phyloP scores from a whole-genome alignment of 2,329 filamentous ascomycete species.

The Lachnellula occidentalis region DNA sequence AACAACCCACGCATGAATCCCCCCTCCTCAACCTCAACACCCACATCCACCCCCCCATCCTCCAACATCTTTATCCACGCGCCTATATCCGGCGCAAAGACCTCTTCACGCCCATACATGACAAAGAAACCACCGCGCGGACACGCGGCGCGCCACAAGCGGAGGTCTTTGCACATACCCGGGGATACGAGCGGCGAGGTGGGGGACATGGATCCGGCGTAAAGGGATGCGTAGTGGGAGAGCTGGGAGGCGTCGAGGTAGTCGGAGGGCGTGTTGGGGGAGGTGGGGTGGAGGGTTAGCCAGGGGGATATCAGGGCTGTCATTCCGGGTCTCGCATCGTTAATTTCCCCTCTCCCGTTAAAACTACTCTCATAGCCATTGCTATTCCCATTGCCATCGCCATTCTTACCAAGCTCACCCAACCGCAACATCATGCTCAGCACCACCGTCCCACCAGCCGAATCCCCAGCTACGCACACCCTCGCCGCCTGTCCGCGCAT shows the following conservation, averaged over 20 bases:
- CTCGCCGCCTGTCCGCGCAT: constrained; percentile 46
- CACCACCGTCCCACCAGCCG: constrained; percentile 69
- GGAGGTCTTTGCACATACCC: constrained; percentile 59
- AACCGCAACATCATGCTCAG: constrained; percentile 56
- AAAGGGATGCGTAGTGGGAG: constrained; percentile 65
- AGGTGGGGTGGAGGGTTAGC: constrained; percentile 62
- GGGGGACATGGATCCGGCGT: constrained; percentile 49
- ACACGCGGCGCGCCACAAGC: constrained; percentile 61
- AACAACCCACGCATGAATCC: constrained; percentile 80
- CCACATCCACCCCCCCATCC: constrained; percentile 42
- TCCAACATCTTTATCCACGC: constrained; percentile 52
- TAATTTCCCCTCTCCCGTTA: neutral
- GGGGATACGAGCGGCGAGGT: constrained; percentile 58
- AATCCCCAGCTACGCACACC: constrained; percentile 72
- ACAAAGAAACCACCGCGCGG: constrained; percentile 64
- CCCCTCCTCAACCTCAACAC: constrained; percentile 54
- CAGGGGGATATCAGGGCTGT: constrained; percentile 76
- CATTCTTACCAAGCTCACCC: constrained; percentile 47
- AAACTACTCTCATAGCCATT: too few relatives aligned
- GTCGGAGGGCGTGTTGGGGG: constrained; percentile 66
- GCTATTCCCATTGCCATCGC: neutral
- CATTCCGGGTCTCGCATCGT: constrained; percentile 43
- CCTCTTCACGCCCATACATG: constrained; percentile 70
- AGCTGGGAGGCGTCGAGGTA: constrained; percentile 65
- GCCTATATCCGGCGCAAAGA: constrained; percentile 66